Conservation (phyloP, 2,329 filamentous ascomycete genomes). For the Samsoniella hepiali region DNA sequence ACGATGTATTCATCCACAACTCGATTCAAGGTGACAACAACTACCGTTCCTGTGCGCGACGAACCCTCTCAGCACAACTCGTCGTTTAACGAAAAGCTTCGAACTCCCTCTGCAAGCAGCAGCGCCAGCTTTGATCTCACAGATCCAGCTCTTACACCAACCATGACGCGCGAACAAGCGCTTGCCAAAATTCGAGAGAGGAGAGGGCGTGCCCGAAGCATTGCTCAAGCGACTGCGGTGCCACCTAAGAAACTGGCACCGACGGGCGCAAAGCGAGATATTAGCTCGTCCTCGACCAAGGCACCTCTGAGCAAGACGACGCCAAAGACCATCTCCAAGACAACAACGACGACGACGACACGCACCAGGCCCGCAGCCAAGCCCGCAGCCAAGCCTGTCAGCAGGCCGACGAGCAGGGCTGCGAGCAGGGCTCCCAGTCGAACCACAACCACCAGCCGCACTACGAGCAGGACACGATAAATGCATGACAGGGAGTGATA, state of each 20-base stretch:
- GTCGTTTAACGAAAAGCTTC: slow-evolving; percentile 43
- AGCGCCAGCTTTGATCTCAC: slow-evolving; percentile 48
- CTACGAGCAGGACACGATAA: slow-evolving; percentile 14
- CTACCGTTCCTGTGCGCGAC: slow-evolving; percentile 51
- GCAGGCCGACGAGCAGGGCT: slow-evolving; percentile 13
- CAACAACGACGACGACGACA: slow-evolving; percentile 4
- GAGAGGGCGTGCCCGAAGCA: slow-evolving; percentile 66
- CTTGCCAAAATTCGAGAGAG: slow-evolving; percentile 72
- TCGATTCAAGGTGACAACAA: slow-evolving; percentile 47
- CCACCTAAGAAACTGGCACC: slow-evolving; percentile 52
- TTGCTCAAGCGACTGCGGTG: slow-evolving; percentile 57
- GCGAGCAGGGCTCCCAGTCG: slow-evolving; percentile 9
- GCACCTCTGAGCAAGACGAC: slow-evolving; percentile 19
- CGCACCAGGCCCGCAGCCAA: slow-evolving; percentile 8
- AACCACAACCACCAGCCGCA: slow-evolving; percentile 5
- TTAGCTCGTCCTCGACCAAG: slow-evolving; percentile 45
- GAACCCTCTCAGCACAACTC: slow-evolving; percentile 38
- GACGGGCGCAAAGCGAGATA: slow-evolving; percentile 40
- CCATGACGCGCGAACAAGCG: slow-evolving; percentile 70
- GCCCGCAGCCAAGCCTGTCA: slow-evolving; percentile 3
- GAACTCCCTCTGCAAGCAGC: slow-evolving; percentile 42
- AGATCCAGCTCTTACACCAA: slow-evolving; percentile 60
- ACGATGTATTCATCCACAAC: slow-evolving; percentile 34
- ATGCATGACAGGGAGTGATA: slow-evolving; percentile 9
- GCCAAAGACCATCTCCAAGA: slow-evolving; percentile 5